Percentiles rank a stretch among this genome's conserved stretches.
Evolutionary conservation across 352 stramenopile species (phyloP).

Genomic region (Plasmopara halstedii): DNA sequence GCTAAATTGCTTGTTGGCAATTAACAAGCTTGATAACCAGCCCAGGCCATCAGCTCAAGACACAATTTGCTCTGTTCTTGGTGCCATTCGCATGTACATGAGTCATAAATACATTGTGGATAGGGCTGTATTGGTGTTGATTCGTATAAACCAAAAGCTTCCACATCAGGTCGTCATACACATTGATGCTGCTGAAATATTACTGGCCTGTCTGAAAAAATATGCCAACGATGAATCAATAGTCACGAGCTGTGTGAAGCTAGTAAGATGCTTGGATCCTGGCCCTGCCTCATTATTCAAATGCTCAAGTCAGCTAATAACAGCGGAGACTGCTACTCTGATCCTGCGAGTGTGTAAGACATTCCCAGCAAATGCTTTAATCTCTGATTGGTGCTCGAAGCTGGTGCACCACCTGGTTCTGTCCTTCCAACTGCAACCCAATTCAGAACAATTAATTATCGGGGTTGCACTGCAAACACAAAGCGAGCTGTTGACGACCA

Average conservation of each 20-base stretch:
- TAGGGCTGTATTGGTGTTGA: slow-evolving; percentile 6
- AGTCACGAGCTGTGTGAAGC: slow-evolving; percentile 1
- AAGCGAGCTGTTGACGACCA: slow-evolving; percentile 15
- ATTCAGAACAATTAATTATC: background rate
- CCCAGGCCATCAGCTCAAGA: slow-evolving; percentile 4
- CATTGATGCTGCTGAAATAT: slow-evolving; percentile 7
- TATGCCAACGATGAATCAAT: slow-evolving; percentile 17
- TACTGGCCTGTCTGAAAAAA: slow-evolving; percentile 16
- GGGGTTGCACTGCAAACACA: slow-evolving; percentile 1
- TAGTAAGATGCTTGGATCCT: slow-evolving; percentile 4
- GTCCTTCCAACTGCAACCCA: slow-evolving; percentile 1
- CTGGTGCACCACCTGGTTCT: slow-evolving; percentile 11
- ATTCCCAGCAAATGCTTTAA: slow-evolving; percentile 1
- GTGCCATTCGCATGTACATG: slow-evolving; percentile 16
- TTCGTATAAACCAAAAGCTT: slow-evolving; percentile 8
- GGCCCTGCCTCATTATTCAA: slow-evolving; percentile 2
- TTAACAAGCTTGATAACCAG: slow-evolving; percentile 5
- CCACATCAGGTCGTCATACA: slow-evolving; percentile 10
- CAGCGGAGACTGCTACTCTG: background rate
- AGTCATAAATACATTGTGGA: slow-evolving; percentile 20
- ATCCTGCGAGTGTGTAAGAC: slow-evolving; percentile 14
- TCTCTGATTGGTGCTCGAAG: slow-evolving; percentile 14
- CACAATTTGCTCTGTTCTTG: slow-evolving; percentile 1
- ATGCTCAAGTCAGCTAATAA: slow-evolving; percentile 6
- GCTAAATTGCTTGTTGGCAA: slow-evolving; percentile 10